Evolutionary conservation across 192 early-diverging fungal species (phyloP).

Genomic region (Coemansia sp.): DNA sequence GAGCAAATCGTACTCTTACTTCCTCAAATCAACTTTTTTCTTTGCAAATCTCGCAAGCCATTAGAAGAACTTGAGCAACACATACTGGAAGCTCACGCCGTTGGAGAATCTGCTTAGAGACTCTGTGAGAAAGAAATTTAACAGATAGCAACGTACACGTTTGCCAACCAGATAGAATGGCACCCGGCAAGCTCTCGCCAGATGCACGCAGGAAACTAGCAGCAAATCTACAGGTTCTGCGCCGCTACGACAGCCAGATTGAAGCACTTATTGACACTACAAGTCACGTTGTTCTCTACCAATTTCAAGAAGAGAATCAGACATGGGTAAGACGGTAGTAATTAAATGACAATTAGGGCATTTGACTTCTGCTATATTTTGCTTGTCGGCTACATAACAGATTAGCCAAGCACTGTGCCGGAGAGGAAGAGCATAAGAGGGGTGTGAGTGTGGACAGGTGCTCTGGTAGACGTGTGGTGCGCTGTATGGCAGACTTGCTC

Average conservation of each 20-base stretch:
- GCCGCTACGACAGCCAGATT: constrained; percentile 77
- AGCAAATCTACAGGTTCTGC: constrained; percentile 78
- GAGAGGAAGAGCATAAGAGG: no score
- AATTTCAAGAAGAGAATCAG: constrained; percentile 67
- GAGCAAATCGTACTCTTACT: background rate
- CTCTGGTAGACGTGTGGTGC: no score
- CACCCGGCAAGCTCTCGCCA: constrained; percentile 38
- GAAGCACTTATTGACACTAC: constrained; percentile 79
- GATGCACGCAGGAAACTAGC: constrained; percentile 52
- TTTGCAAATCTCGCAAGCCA: background rate
- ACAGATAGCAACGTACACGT: background rate
- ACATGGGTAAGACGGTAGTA: constrained; percentile 69
- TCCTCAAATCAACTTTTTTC: background rate
- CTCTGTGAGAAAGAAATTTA: background rate
- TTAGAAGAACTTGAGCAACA: background rate
- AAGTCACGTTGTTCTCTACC: constrained; percentile 86
- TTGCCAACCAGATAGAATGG: constrained; percentile 18
- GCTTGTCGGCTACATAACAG: background rate
- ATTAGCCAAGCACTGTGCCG: no score
- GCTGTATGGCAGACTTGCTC: no score
- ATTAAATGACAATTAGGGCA: background rate
- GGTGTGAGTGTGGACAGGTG: background rate
- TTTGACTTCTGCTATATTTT: background rate
- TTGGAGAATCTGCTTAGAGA: background rate
- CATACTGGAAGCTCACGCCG: background rate